Conservation (phyloP, 2,329 filamentous ascomycete genomes). For the Diplodia scrobiculata region DNA sequence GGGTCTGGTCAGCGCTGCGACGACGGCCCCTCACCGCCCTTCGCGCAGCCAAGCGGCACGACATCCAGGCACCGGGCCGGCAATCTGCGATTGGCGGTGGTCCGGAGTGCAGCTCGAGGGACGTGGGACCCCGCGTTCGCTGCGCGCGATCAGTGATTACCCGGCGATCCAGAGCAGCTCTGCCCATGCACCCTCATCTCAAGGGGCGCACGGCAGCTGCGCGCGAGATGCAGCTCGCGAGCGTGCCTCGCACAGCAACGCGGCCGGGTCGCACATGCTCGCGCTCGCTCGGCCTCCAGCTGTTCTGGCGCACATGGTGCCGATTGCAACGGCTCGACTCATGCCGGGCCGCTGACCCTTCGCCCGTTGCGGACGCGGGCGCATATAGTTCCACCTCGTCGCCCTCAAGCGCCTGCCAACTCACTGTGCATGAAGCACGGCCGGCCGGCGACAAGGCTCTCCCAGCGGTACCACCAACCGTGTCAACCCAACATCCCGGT, state of each 20-base stretch:
- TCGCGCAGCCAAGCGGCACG: not conserved
- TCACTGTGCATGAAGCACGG: conserved; percentile 34
- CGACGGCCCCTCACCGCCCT: conserved; percentile 10
- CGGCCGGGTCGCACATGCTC: conserved; percentile 12
- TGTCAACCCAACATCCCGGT: conserved; percentile 16
- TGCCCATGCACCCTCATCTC: conserved; percentile 2
- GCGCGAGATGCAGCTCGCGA: not conserved
- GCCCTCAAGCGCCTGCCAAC: conserved; percentile 38
- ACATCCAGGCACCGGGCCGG: conserved; percentile 22
- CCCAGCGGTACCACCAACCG: conserved; percentile 25
- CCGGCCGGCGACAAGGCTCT: conserved; percentile 20
- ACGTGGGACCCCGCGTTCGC: conserved; percentile 6
- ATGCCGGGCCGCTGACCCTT: conserved; percentile 21
- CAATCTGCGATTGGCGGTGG: not conserved
- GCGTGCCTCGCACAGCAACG: conserved; percentile 9
- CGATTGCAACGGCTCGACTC: conserved; percentile 27
- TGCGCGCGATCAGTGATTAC: conserved; percentile 11
- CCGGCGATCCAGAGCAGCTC: conserved; percentile 8
- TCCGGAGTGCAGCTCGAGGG: not conserved
- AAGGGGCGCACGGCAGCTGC: conserved; percentile 9
- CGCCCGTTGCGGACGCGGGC: conserved; percentile 17
- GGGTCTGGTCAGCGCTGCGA: not conserved
- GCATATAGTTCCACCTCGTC: conserved; percentile 38
- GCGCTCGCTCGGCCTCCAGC: not conserved
- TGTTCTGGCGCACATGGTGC: conserved; percentile 6